Evolutionary conservation across 805 yeast genomes (phyloP), one percentile per base, ranked within the genome.

Genomic region (Ogataea trehalophila): DNA sequence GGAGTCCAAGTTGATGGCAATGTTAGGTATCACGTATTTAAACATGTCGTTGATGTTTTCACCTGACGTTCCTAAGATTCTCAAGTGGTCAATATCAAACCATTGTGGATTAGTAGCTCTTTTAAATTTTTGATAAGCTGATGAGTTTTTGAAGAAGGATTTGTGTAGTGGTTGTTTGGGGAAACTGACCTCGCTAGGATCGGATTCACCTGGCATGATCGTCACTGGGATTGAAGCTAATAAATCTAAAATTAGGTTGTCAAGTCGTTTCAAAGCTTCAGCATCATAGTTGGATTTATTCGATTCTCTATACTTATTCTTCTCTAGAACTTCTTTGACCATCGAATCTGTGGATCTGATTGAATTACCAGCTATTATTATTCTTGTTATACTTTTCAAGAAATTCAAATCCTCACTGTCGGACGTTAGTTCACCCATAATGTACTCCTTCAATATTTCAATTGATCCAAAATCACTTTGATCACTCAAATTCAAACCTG

Each of bases 91-190:
- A 9, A 80, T 58, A 42, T 81, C 80, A 48, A 82, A 62, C 86
- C 89, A 83, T 5, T 76, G 60, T 0, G 99, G 99, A 61, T 94
- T 92, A 0, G 90, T 80, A 1, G 71, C 70, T 33, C 79, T 55
- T 4, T 65, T 57, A 23, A 75, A 67, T 37, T 79, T 65, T 17
- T 70, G 60, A 11, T 66, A 56, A 1, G 61, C 57, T 8, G 62
- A 49, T 5, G 67, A 52, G 67, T 70, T 23, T 4, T 72, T 69
- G 57, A 94, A 82, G 47, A 92, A 73, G 0, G 95, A 84, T 44
- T 72, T 72, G 62, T 92, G 97, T n/a, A 94, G 61, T 2, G 95
- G 86, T 63, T 86, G 96, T 65, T 94, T 97, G 0, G 99, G 99
- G 48, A 89, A 66, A 43, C 91, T 78, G 16, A 76, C 68, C 51